These are phyloP conservation scores for Tylopilus subfusipes DNA, from an alignment of 768 basidiomycete species.

Conservation along the genomic window DNA sequence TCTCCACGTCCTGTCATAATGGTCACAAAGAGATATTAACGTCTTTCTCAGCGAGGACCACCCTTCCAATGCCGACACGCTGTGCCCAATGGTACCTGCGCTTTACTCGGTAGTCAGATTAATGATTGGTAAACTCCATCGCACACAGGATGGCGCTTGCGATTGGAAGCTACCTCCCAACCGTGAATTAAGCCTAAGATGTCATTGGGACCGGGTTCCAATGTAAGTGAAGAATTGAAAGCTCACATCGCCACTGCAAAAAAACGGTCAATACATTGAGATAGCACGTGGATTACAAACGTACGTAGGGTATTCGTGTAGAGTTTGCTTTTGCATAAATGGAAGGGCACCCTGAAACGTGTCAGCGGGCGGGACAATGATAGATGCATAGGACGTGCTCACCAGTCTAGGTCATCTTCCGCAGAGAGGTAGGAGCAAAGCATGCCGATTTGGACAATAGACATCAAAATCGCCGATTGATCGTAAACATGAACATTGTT, in stretches of 20 bases:
- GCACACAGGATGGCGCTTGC: background rate
- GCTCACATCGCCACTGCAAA: conserved; percentile 16
- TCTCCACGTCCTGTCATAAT: conserved; percentile 5
- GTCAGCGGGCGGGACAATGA: background rate
- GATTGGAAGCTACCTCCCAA: background rate
- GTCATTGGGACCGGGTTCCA: background rate
- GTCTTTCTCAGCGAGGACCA: background rate
- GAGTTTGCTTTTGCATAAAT: conserved; percentile 24
- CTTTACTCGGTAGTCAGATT: background rate
- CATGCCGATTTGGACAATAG: conserved; percentile 17
- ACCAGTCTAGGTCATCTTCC: conserved; percentile 17
- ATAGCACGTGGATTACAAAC: background rate
- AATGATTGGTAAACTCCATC: conserved; percentile 8
- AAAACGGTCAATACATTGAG: background rate
- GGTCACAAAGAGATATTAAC: background rate
- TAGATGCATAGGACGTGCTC: background rate
- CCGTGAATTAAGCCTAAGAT: conserved; percentile 15
- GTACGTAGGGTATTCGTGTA: conserved; percentile 22
- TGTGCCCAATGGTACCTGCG: background rate
- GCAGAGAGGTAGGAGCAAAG: conserved; percentile 14
- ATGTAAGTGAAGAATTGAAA: background rate
- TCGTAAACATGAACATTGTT: conserved; percentile 13
- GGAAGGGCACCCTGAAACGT: conserved; percentile 18
- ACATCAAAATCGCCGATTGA: conserved; percentile 21
- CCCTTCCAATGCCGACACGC: conserved; percentile 1